phyloP scores from a whole-genome alignment of 257 asterid genomes.

The Capsicum pubescens region DNA sequence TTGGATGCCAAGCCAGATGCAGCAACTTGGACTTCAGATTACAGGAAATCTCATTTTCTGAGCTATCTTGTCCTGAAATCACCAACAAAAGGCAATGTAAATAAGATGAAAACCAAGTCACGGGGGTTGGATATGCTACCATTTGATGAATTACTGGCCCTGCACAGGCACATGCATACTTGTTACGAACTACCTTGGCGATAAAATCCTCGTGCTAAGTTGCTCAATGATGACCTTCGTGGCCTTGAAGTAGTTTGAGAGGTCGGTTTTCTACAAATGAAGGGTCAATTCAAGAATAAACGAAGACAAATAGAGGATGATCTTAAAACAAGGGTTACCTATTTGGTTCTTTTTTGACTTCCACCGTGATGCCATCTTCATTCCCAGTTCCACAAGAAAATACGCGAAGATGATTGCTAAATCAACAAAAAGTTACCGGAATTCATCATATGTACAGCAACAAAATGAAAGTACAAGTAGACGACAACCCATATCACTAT shows the following conservation, averaged over 20 bases:
- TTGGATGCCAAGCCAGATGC: conserved; percentile 97
- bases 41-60: conserved; percentile 82
- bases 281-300: background rate
- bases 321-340: conserved; percentile 46
- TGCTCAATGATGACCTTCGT: conserved; percentile 81
- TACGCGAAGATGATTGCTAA: conserved; percentile 75
- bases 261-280: conserved; percentile 69
- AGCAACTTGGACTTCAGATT: conserved; percentile 91
- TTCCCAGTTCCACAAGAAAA: conserved; percentile 70
- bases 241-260: conserved; percentile 86
- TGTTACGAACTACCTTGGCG: conserved; percentile 59
- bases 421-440: conserved; percentile 23
- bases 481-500: background rate
- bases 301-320: conserved; percentile 1
- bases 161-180: conserved; percentile 4
- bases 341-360: conserved; percentile 77
- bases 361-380: conserved; percentile 70
- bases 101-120: background rate
- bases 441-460: background rate
- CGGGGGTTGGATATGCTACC: background rate
- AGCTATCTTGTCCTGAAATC: conserved; percentile 69
- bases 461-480: background rate
- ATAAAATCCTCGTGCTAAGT: conserved; percentile 64
- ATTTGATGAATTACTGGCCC: conserved; percentile 12
- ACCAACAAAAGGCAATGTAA: conserved; percentile 33